A percentile compares a stretch with the other conserved stretches of the same genome.
These are phyloP conservation scores for Penicillium sp. DNA, from an alignment of 2,329 filamentous ascomycete genomes.

Conservation along the genomic window DNA sequence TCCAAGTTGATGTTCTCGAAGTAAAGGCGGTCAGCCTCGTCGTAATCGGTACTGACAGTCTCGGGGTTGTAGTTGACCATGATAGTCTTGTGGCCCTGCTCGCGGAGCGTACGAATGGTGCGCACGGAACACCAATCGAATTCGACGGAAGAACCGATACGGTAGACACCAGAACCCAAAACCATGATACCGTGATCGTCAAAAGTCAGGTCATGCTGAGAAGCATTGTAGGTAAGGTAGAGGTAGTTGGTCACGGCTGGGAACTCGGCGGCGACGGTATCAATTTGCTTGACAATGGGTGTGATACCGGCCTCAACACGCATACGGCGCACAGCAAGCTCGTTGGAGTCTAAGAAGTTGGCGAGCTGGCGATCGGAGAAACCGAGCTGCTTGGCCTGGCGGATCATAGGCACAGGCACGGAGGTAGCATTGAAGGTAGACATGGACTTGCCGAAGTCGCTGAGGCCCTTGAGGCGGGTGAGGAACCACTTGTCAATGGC, in stretches of 20 bases:
- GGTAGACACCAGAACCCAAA: constrained; percentile 90
- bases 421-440: constrained; percentile 65
- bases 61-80: constrained; percentile 97
- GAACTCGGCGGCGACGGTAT: constrained; percentile 97
- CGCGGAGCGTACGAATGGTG: constrained; percentile 84
- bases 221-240: constrained; percentile 92
- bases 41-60: constrained; percentile 85
- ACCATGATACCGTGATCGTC: constrained; percentile 95
- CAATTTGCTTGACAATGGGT: constrained; percentile 95
- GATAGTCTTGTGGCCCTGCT: constrained; percentile 84
- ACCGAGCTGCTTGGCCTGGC: constrained; percentile 86
- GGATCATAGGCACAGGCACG: constrained; percentile 63
- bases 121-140: constrained; percentile 99
- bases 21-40: constrained; percentile 90
- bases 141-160: constrained; percentile 95
- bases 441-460: constrained; percentile 82
- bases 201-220: constrained; percentile 78
- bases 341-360: constrained; percentile 91
- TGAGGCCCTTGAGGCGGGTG: constrained; percentile 83
- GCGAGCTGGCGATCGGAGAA: constrained; percentile 93
- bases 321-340: constrained; percentile 79
- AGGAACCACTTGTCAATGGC: constrained; percentile 99
- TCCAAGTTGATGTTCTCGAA: constrained; percentile 95
- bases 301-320: constrained; percentile 82
- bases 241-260: constrained; percentile 93